Evolutionary conservation across 768 basidiomycete genomes (phyloP), one percentile per base, ranked within the genome.

Genomic region (Boletus subcaerulescens): DNA sequence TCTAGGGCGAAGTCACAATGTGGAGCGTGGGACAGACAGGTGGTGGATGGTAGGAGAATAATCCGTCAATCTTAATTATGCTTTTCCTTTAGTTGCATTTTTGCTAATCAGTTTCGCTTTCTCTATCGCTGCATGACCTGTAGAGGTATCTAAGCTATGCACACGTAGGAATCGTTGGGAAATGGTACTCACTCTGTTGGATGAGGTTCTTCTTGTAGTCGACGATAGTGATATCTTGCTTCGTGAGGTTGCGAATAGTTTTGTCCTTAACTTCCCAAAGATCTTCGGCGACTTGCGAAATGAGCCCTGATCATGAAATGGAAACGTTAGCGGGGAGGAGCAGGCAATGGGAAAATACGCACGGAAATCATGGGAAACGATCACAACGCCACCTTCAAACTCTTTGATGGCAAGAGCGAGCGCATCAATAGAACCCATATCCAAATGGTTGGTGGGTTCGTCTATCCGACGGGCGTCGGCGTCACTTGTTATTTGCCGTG

Each of bases 281-380:
- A 71, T 98, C 96, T 69, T 98, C 91, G 38, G 96, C 97, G 36
- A 99, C 96, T 76, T 98, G 95, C 47, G 89, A 89, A 73, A 98
- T 98, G 60, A 98, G 85, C 65, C 91, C 90, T 92, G 62, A 55
- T 41, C 40, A 50, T 53, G 38, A 52, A 63, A 49, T 39, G 51
- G 42, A 52, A 48, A 48, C 29, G 36, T 63, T 9, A 61, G 42
- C 39, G 49, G 60, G 18, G 49, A 61, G 18, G 49, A 61, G 42
- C 24, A 44, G 24, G 22, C 29, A 39, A 15, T 22, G 35, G 41
- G 45, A 55, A 55, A 49, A 52, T 24, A 82, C 88, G 61, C 64
- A 91, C 96, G 91, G 89, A 99, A 99, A 74, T 99, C 96, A 78
- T 98, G 97, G 45, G 95, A 98, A 60, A 99, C 97, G 70, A 99